Base-by-base conservation (phyloP, 2,329 filamentous ascomycete species). In the Monilinia vaccinii-corymbosi region DNA sequence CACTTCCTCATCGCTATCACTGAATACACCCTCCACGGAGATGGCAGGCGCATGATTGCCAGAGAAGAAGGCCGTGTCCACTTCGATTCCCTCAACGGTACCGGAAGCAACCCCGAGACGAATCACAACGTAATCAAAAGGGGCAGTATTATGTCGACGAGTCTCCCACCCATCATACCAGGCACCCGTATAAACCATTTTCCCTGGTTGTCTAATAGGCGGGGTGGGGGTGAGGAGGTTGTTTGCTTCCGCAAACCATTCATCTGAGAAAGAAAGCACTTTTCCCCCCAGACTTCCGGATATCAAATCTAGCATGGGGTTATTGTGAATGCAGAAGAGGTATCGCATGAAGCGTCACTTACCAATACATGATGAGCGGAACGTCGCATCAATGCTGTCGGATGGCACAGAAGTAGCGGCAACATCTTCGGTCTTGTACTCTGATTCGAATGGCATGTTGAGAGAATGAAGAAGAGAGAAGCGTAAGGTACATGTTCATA, bases 1-100 rank as follows among this genome's bases (percentile, higher is more conserved):
- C 13, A 90, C 83, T 63, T 87, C 83, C 62, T 87, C 82, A 65
- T 88, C 85, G 66, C 82, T 77, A 25, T 78, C 76, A 65, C 78
- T 82, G 75, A 90, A 91, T 71, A 84, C 84, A 49, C 87, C 89
- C 72, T 93, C 85, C 21, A 94, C 86, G 0, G 85, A 89, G 69
- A 92, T 83, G 65, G 85, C 86, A 1, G 89, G 89, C 8, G 89
- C 89, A 70, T 93, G 86, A 75, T 93, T 93, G 62, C 89, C 89
- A 62, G 81, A 85, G 79, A 93, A 94, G 76, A 86, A 89, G 53
- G 87, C 84, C 3, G 89, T 93, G 74, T 93, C 88, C 64, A 93
- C 80, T 75, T 93, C 89, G 51, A 92, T 77, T 18, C 89, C 89
- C 62, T 82, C 80, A 32, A 93, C 81, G 18, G 79, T 86, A 50